A percentile compares a stretch with the other conserved stretches of the same genome.
These are phyloP conservation scores for Chlamydomonas asymmetrica DNA, from an alignment of 139 green algal species.

Conservation along the genomic window DNA sequence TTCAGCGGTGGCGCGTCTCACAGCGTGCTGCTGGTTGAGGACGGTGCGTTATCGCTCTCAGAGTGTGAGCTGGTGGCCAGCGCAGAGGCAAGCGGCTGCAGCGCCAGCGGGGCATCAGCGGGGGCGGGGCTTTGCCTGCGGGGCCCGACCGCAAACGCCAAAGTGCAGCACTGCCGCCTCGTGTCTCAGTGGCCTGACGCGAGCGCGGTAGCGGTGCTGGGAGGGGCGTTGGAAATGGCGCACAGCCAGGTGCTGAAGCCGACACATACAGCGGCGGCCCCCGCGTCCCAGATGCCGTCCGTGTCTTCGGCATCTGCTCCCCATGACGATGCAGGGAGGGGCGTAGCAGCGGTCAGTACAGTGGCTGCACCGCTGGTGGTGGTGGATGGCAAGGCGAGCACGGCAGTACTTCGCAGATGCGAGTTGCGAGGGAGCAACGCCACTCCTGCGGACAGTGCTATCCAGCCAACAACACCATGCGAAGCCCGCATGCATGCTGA, in stretches of 20 bases:
- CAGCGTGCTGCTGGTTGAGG: not conserved
- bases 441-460: not conserved
- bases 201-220: not conserved
- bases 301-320: too few species aligned
- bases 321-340: too few species aligned
- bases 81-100: too few species aligned
- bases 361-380: too few species aligned
- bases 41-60: not conserved
- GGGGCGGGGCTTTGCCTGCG: constrained; percentile 6
- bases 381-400: too few species aligned
- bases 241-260: too few species aligned
- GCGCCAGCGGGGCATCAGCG: too few species aligned
- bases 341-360: too few species aligned
- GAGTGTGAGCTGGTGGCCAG: not conserved
- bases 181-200: not conserved
- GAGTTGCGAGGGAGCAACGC: not conserved
- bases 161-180: not conserved
- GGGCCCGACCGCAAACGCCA: constrained; percentile 11
- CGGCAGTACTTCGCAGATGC: too few species aligned
- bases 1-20: not conserved
- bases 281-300: too few species aligned
- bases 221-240: constrained; percentile 1
- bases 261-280: too few species aligned
- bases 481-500: too few species aligned
- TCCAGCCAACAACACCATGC: not conserved